Percentiles rank a stretch among this genome's conserved stretches.
phyloP scores from a whole-genome alignment of 129 eudicot genomes.

The Pulicaria dysenterica region DNA sequence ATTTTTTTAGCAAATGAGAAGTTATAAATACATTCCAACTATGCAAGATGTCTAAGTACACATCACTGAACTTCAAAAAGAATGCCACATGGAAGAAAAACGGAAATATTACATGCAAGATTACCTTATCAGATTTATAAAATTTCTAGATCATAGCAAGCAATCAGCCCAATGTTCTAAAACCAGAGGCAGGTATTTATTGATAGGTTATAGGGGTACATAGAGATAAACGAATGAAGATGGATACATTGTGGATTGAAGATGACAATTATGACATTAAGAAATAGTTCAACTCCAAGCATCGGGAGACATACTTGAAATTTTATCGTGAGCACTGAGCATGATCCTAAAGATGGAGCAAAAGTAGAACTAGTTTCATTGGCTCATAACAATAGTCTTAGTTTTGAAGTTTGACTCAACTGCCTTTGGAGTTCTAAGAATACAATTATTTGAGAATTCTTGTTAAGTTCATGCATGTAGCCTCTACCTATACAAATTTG shows the following conservation, averaged over 20 bases:
- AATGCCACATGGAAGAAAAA: neutral
- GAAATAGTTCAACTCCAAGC: neutral
- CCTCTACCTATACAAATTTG: neutral
- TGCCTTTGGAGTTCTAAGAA: neutral
- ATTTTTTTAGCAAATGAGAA: neutral
- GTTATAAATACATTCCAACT: neutral
- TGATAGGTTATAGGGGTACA: neutral
- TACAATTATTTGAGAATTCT: neutral
- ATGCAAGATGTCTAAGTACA: neutral
- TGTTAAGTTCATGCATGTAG: neutral
- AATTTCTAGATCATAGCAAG: neutral
- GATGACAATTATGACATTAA: neutral
- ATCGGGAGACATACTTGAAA: neutral
- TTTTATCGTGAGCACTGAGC: neutral
- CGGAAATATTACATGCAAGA: neutral
- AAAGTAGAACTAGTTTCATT: neutral
- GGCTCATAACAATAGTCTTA: neutral
- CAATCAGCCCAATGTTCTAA: neutral
- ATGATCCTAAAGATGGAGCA: conserved; percentile 1
- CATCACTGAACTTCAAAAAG: neutral
- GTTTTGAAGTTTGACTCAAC: neutral
- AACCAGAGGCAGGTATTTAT: too few species aligned
- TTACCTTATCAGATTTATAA: neutral
- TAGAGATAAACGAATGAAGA: neutral
- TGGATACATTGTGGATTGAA: neutral